These are phyloP conservation scores for Amphibolis antarctica DNA, from an alignment of 106 monocot genomes.

Conservation along the genomic window DNA sequence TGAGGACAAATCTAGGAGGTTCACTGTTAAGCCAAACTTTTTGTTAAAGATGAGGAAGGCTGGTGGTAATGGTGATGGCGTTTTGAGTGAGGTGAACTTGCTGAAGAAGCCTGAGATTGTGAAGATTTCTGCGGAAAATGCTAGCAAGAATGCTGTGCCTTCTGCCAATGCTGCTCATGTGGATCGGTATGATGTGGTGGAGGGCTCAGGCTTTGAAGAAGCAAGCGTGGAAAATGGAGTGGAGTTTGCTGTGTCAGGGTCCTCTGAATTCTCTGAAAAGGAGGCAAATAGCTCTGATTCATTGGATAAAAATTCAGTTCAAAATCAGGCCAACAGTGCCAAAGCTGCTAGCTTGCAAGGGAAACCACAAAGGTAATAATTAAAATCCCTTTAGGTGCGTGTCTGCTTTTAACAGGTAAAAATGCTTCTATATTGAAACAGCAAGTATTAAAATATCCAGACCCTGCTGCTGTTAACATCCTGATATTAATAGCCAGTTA, in stretches of 20 bases:
- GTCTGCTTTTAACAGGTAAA: no score
- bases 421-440: no score
- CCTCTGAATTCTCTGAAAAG: constrained; percentile 6
- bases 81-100: constrained; percentile 31
- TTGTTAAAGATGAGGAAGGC: constrained; percentile 58
- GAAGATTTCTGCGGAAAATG: constrained; percentile 12
- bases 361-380: constrained; percentile 51
- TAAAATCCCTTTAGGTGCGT: no score
- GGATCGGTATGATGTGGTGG: no score
- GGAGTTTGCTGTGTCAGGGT: background rate
- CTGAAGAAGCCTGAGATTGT: constrained; percentile 65
- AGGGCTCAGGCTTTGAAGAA: background rate
- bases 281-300: constrained; percentile 1
- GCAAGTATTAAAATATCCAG: no score
- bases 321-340: constrained; percentile 4
- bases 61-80: constrained; percentile 17
- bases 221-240: background rate
- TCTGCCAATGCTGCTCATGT: constrained; percentile 7
- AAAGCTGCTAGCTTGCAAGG: constrained; percentile 29
- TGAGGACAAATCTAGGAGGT: constrained; percentile 25
- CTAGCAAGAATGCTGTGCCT: constrained; percentile 17
- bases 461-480: no score
- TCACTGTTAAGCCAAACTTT: constrained; percentile 58
- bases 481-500: no score
- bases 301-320: constrained; percentile 11